Conservation (phyloP, 1,284 basidiomycete species). For the Irpex rosettiformis region DNA sequence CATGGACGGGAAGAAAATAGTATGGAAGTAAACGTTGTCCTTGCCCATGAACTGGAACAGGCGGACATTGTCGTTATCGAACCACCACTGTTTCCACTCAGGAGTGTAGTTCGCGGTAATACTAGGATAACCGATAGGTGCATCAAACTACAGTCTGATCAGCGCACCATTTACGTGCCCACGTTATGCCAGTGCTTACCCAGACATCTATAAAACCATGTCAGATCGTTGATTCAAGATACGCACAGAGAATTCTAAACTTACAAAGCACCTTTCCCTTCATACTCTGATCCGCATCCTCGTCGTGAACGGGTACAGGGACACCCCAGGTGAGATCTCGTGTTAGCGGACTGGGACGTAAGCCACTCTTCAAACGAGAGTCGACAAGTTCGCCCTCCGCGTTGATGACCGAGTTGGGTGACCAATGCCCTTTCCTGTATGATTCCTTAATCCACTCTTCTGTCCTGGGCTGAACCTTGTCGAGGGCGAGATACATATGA, state of each 20-base stretch:
- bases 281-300: conserved; percentile 79
- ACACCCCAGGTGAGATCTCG: conserved; percentile 97
- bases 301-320: conserved; percentile 76
- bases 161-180: neutral
- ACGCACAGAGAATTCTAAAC: conserved; percentile 28
- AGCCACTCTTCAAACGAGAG: conserved; percentile 83
- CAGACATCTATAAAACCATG: conserved; percentile 65
- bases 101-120: conserved; percentile 96
- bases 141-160: conserved; percentile 79
- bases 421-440: conserved; percentile 86
- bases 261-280: conserved; percentile 94
- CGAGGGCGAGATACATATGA: conserved; percentile 94
- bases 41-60: conserved; percentile 99
- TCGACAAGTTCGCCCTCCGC: conserved; percentile 87
- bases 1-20: conserved; percentile 92
- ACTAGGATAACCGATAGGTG: conserved; percentile 95
- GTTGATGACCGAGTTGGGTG: conserved; percentile 88
- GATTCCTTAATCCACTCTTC: conserved; percentile 89
- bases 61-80: conserved; percentile 87
- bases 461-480: conserved; percentile 78
- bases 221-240: conserved; percentile 3
- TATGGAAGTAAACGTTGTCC: conserved; percentile 98
- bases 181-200: conserved; percentile 42
- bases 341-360: conserved; percentile 90
- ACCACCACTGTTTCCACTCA: conserved; percentile 98